Evolutionary conservation across 2,329 filamentous ascomycete species (phyloP), one percentile per base, ranked within the genome.

Genomic region (Reticulascus tulasneorum): DNA sequence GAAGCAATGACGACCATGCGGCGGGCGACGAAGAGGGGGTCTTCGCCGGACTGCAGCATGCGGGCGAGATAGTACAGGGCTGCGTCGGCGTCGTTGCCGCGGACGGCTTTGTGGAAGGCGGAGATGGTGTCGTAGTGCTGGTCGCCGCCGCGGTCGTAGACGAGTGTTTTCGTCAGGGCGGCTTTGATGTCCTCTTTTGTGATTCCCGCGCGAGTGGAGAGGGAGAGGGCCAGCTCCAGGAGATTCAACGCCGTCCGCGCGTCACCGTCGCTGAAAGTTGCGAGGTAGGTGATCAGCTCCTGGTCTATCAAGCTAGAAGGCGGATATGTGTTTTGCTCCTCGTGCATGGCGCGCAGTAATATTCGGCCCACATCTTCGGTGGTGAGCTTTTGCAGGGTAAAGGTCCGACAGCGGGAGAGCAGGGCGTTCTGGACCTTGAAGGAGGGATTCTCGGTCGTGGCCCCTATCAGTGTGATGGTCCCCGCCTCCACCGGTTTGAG

Each of bases 61-160:
- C 93, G 83, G 1, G 86, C 87, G 2, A 98, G 78, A 59, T 97
- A 98, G 66, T 97, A 98, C 2, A 98, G 73, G 0, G 91, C 77
- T 0, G 91, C 93, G 58, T 97, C 86, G 0, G 91, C 62, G 53
- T 96, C 83, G 37, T 80, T 84, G 25, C 93, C 93, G 29, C 93
- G 84, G 9, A 97, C 82, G 3, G 89, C 89, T 54, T 98, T 98
- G 73, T 97, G 93, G 51, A 97, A 93, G 20, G 93, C 93, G 1
- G 87, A 94, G 53, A 98, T 97, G 35, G 86, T 93, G 56, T 98
- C 91, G 66, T 97, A 98, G 64, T 97, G 93, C 58, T 95, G 88
- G 61, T 98, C 93, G 34, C 93, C 91, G 1, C 86, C 86, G 36
- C 93, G 81, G 60, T 98, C 93, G 62, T 97, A 97, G 11, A 97